Evolutionary conservation across 2,329 filamentous ascomycete species (phyloP).

Genomic region (Talaromyces rugulosus): DNA sequence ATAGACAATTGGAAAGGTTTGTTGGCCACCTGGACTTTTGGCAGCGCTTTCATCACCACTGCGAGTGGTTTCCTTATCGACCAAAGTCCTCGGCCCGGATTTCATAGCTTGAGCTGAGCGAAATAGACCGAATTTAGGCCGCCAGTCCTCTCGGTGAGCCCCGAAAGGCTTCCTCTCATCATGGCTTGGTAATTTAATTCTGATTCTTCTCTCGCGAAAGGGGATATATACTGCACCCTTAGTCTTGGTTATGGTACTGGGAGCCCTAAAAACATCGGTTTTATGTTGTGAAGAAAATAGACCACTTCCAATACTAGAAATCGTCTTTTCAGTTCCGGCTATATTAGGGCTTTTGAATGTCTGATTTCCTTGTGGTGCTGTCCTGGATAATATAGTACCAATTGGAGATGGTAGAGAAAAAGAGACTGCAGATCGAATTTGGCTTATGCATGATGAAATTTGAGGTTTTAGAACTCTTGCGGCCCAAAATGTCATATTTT

Average conservation of each 20-base stretch:
- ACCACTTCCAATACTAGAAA: background rate
- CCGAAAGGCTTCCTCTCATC: constrained; percentile 1
- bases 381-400: background rate
- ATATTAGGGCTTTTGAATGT: background rate
- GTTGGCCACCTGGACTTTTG: no score
- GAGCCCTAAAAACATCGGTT: background rate
- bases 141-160: background rate
- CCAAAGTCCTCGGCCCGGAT: no score
- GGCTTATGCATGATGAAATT: background rate
- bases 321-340: background rate
- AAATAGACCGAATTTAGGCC: no score
- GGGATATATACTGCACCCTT: background rate
- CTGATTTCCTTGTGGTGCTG: background rate
- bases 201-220: background rate
- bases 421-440: background rate
- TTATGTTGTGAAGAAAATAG: background rate
- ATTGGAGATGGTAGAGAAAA: background rate
- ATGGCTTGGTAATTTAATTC: background rate
- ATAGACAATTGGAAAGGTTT: no score
- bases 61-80: no score
- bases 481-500: constrained; percentile 9
- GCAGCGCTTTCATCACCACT: no score
- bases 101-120: background rate
- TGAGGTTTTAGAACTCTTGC: constrained; percentile 5
- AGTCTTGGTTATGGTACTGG: background rate